Conservation (phyloP, 208 protist genomes). For the Vickermania spadyakhi region DNA sequence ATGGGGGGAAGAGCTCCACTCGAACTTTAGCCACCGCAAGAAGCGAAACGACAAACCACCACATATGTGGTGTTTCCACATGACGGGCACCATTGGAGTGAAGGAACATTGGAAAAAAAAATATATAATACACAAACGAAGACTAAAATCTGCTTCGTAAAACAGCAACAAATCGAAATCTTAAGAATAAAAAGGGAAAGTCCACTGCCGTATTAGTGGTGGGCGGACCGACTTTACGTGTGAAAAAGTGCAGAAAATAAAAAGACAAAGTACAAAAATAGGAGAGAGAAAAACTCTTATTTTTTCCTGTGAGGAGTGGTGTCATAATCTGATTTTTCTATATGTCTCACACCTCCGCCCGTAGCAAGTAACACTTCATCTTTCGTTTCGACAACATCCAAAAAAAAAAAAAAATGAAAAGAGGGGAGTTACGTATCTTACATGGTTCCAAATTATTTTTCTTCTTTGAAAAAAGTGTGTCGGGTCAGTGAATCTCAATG, state of each 20-base stretch:
- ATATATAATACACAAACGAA: not conserved
- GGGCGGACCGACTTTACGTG: not conserved
- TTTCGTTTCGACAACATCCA: no score
- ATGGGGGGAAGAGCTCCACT: no score
- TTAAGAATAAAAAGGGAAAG: not conserved
- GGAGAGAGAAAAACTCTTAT: not conserved
- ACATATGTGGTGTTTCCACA: no score
- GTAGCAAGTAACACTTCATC: no score
- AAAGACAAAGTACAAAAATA: not conserved
- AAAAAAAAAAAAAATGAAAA: slow-evolving; percentile 4
- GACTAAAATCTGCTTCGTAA: slow-evolving; percentile 41
- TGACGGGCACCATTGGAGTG: not conserved
- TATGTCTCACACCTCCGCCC: no score
- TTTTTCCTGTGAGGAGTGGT: no score
- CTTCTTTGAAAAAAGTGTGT: no score
- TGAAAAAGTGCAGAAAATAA: slow-evolving; percentile 3
- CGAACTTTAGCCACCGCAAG: no score
- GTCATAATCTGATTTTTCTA: no score
- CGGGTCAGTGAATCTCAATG: no score
- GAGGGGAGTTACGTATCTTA: not conserved
- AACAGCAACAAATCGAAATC: slow-evolving; percentile 3
- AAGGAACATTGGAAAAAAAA: slow-evolving; percentile 1
- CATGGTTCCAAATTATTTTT: slow-evolving; percentile 4
- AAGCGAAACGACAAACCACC: no score
- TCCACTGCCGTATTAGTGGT: no score